These are phyloP conservation scores for Elsinoe necatrix DNA, from an alignment of 2,329 filamentous ascomycete genomes.

Conservation along the genomic window DNA sequence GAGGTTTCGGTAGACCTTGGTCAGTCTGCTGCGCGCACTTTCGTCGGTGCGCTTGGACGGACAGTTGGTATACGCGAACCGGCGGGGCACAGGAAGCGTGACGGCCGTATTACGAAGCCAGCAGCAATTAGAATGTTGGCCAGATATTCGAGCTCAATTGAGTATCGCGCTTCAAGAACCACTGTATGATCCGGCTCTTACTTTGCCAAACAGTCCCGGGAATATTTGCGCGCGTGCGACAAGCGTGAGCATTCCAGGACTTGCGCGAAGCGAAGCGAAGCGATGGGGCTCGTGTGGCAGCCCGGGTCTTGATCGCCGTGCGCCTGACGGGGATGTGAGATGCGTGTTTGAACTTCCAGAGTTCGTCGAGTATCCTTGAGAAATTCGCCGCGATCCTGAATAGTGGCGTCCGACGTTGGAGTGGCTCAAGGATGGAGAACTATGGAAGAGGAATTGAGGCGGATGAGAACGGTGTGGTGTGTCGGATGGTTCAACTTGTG, in stretches of 20 bases:
- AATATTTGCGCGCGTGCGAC: neutral
- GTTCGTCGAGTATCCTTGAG: neutral
- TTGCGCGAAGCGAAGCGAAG: neutral
- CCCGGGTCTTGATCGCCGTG: slow-evolving; percentile 11
- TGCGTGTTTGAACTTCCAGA: neutral
- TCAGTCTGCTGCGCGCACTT: neutral
- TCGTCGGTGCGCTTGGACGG: neutral
- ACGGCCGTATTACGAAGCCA: neutral
- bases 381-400: neutral
- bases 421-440: slow-evolving; percentile 8
- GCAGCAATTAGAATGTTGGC: neutral
- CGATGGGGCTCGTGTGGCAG: slow-evolving; percentile 13
- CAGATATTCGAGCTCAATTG: neutral
- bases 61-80: neutral
- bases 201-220: neutral
- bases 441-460: slow-evolving; percentile 8
- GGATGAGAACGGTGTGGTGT: slow-evolving; percentile 9
- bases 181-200: slow-evolving; percentile 3
- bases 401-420: slow-evolving; percentile 11
- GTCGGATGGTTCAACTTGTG: neutral
- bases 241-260: slow-evolving; percentile 1
- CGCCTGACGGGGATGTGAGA: slow-evolving; percentile 6
- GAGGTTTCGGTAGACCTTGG: neutral
- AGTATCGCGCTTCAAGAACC: neutral
- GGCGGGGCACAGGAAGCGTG: neutral